These are phyloP conservation scores for Aphanomyces cochlioides DNA, from an alignment of 352 stramenopile species.

Conservation along the genomic window DNA sequence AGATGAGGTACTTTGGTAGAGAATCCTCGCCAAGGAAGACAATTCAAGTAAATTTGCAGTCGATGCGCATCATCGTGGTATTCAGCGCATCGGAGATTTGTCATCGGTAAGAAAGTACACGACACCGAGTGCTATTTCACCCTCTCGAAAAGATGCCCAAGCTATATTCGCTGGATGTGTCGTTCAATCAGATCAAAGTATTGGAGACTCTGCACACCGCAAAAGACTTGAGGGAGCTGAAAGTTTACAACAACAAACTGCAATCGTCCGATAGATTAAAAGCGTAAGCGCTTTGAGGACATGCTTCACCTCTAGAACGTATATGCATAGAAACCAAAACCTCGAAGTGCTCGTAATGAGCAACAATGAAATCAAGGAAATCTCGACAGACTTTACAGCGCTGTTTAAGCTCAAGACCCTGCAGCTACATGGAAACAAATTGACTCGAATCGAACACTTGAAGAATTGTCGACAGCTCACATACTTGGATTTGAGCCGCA, in stretches of 20 bases:
- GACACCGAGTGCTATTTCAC: neutral
- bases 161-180: constrained; percentile 70
- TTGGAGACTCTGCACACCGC: constrained; percentile 59
- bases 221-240: constrained; percentile 64
- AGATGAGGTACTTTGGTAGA: constrained; percentile 29
- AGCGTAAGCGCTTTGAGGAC: constrained; percentile 32
- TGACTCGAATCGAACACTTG: constrained; percentile 50
- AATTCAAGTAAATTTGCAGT: constrained; percentile 81
- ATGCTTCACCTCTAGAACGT: neutral
- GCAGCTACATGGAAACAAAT: constrained; percentile 63
- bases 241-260: constrained; percentile 80
- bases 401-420: constrained; percentile 69
- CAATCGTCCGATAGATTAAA: constrained; percentile 49
- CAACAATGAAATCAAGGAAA: constrained; percentile 64
- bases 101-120: constrained; percentile 42
- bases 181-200: constrained; percentile 62
- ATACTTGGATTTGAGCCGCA: constrained; percentile 68
- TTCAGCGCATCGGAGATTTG: constrained; percentile 58
- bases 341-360: constrained; percentile 64
- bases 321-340: constrained; percentile 47
- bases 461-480: constrained; percentile 49
- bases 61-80: constrained; percentile 68
- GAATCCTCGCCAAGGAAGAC: constrained; percentile 47
- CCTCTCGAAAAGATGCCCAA: constrained; percentile 47
- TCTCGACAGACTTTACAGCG: constrained; percentile 53